phyloP scores from a whole-genome alignment of 768 basidiomycete species.

The Exsudoporus frostii region DNA sequence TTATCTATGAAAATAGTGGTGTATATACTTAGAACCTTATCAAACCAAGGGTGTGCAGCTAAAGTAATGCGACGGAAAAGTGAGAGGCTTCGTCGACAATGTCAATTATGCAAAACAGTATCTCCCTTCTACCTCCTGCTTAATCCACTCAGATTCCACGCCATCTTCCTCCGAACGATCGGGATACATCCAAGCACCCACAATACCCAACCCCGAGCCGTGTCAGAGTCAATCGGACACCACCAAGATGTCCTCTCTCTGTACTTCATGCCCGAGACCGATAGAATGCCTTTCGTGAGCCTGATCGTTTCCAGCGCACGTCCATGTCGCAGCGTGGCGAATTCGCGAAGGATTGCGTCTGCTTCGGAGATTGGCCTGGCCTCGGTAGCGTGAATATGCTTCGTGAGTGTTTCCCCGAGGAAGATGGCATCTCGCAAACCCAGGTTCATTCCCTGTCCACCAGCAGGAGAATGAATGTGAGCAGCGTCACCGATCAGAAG shows the following conservation, averaged over 20 bases:
- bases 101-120: too few species aligned
- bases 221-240: constrained; percentile 26
- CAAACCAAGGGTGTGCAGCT: too few species aligned
- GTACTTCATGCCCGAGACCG: constrained; percentile 16
- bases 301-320: constrained; percentile 42
- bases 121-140: constrained; percentile 7
- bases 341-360: constrained; percentile 35
- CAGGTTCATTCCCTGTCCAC: constrained; percentile 60
- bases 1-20: too few species aligned
- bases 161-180: constrained; percentile 11
- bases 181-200: constrained; percentile 19
- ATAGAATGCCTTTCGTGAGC: constrained; percentile 34
- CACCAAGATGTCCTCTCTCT: constrained; percentile 16
- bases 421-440: constrained; percentile 51
- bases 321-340: constrained; percentile 34
- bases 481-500: constrained; percentile 47
- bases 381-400: constrained; percentile 29
- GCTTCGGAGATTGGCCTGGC: constrained; percentile 7
- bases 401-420: constrained; percentile 41
- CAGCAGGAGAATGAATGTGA: constrained; percentile 52
- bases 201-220: constrained; percentile 27
- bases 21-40: too few species aligned
- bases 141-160: constrained; percentile 23
- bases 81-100: too few species aligned
- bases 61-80: too few species aligned